phyloP scores from a whole-genome alignment of 1,284 basidiomycete genomes.

The Puccinia polysora region DNA sequence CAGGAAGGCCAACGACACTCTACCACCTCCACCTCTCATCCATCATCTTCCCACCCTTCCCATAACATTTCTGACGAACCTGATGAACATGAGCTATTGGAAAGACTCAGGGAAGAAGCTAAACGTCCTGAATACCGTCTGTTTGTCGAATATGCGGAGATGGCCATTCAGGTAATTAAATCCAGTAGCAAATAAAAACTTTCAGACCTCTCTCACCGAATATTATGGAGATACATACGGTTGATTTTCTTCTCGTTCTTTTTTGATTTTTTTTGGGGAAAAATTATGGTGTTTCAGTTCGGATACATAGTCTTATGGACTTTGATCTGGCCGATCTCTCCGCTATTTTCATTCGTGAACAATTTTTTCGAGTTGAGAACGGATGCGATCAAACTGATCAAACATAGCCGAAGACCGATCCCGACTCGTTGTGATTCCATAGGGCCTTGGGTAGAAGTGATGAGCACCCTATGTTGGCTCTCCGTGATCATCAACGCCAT shows the following conservation, averaged over 20 bases:
- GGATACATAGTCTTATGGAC: slow-evolving; percentile 89
- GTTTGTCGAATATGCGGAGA: slow-evolving; percentile 68
- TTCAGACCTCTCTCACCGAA: no score
- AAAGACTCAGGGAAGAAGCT: slow-evolving; percentile 66
- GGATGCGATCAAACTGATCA: slow-evolving; percentile 90
- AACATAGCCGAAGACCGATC: slow-evolving; percentile 76
- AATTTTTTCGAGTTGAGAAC: slow-evolving; percentile 71
- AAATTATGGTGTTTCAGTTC: slow-evolving; percentile 66
- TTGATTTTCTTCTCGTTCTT: neutral
- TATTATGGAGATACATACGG: neutral
- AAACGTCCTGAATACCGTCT: slow-evolving; percentile 68
- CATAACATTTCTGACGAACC: neutral
- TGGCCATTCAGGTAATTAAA: slow-evolving; percentile 63
- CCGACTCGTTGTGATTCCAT: slow-evolving; percentile 82
- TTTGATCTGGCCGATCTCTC: slow-evolving; percentile 87
- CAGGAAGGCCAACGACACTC: neutral
- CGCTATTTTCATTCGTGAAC: slow-evolving; percentile 51
- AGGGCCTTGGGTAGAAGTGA: slow-evolving; percentile 85
- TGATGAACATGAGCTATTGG: slow-evolving; percentile 36
- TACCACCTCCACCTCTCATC: neutral
- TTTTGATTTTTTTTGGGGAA: neutral
- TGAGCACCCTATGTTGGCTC: slow-evolving; percentile 67
- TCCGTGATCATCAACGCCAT: slow-evolving; percentile 77
- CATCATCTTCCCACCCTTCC: neutral
- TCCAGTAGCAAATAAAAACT: neutral